phyloP scores from a whole-genome alignment of 1,284 basidiomycete species.

The Moesziomyces aphidis region DNA sequence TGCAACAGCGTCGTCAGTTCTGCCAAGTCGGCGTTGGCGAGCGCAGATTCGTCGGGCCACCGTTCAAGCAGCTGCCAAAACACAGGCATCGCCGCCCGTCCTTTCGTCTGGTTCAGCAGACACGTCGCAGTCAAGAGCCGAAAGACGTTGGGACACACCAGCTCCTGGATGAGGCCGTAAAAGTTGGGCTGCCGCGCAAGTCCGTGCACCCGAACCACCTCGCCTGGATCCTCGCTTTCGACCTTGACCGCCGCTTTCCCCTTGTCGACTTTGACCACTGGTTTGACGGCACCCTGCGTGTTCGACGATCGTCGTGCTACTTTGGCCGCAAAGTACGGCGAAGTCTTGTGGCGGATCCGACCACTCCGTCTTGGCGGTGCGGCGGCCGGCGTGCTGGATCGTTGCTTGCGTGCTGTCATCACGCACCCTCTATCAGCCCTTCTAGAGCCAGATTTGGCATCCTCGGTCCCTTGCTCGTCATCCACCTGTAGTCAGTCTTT shows the following conservation, averaged over 20 bases:
- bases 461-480: too few species aligned
- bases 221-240: background rate
- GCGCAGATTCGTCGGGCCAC: conserved; percentile 28
- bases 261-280: background rate
- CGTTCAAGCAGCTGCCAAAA: conserved; percentile 32
- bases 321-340: conserved; percentile 18
- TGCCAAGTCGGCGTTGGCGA: conserved; percentile 17
- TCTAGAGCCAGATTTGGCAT: too few species aligned
- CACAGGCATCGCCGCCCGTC: conserved; percentile 34
- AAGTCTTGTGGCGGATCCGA: conserved; percentile 13
- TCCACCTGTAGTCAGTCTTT: too few species aligned
- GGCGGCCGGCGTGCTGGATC: too few species aligned
- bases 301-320: too few species aligned
- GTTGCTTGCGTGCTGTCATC: conserved; percentile 1
- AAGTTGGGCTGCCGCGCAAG: conserved; percentile 26
- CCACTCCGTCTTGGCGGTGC: conserved; percentile 11
- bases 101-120: conserved; percentile 46
- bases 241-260: background rate
- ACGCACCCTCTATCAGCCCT: too few species aligned
- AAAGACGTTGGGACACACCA: conserved; percentile 42
- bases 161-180: conserved; percentile 45
- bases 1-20: conserved; percentile 30
- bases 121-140: conserved; percentile 39
- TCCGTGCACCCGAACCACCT: conserved; percentile 28
- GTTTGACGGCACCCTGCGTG: background rate